Percentiles rank a stretch among this genome's conserved stretches.
Conservation (phyloP, 495 filamentous ascomycete species). For the Pyronema omphalodes region DNA sequence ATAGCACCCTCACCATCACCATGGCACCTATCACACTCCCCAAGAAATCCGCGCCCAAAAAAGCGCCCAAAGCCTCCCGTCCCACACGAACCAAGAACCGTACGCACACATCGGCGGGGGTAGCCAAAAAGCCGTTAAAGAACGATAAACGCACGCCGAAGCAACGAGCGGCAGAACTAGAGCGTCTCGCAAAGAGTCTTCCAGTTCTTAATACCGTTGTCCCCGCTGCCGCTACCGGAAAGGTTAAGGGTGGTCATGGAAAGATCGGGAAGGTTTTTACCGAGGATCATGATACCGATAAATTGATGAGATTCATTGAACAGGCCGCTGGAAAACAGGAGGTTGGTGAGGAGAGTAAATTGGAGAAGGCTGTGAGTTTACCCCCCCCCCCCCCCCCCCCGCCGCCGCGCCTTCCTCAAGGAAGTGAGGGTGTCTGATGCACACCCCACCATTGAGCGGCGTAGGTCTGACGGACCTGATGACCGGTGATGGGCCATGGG, state of each 20-base stretch:
- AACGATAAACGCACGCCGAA: conserved; percentile 1
- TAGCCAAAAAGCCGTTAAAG: neutral
- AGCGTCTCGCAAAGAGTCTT: neutral
- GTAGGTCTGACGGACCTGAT: too few relatives aligned
- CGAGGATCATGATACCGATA: conserved; percentile 3
- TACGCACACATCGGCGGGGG: conserved; percentile 1
- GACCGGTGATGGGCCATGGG: neutral
- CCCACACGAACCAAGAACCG: neutral
- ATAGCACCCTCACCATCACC: neutral
- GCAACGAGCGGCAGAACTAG: neutral
- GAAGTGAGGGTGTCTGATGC: neutral
- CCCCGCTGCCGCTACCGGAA: neutral
- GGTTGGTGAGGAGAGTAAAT: conserved; percentile 2
- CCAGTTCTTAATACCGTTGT: conserved; percentile 4
- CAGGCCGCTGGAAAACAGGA: conserved; percentile 1
- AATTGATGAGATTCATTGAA: conserved; percentile 1
- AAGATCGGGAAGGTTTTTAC: conserved; percentile 7
- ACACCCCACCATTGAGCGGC: too few relatives aligned
- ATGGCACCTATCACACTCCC: neutral
- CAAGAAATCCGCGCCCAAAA: conserved; percentile 2
- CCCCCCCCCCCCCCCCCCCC: too few relatives aligned
- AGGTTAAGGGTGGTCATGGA: neutral
- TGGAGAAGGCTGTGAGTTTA: conserved; percentile 5
- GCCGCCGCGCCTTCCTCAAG: too few relatives aligned
- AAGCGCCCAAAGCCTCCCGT: neutral